Base-by-base conservation (phyloP, 345 rosid genomes). In the Erodium maritimum region DNA sequence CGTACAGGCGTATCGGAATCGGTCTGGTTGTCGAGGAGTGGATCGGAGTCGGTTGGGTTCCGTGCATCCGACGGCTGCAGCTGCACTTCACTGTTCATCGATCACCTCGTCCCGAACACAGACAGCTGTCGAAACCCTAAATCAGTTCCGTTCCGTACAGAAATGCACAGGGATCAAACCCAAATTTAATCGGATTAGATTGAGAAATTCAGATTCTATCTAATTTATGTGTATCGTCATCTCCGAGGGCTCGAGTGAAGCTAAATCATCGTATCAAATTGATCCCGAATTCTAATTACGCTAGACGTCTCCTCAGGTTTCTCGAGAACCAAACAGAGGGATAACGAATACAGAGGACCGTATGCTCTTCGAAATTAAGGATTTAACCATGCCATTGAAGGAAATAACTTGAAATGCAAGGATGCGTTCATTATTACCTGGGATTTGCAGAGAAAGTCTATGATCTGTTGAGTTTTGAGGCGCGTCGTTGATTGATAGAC, bases 11-110 rank as follows among this genome's bases (percentile, higher is more conserved):
- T 71, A 53, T 70, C 74, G 5, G 58, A 72, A 53, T 70, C 74
- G 5, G 58, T 65, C 61, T 65, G 71, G 58, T 71, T 37, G 29
- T 69, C 67, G 11, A 90, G 74, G 51, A 90, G 78, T 51, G 95
- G 95, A 77, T 83, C 93, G n/a, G 81, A 74, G 70, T 90, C 97
- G 60, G 71, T 72, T 19, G 75, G 80, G 65, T 62, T 72, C 37
- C 63, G 77, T 1, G 62, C 67, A 25, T 61, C 74, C 5, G 72
- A 58, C 59, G 83, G 72, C 76, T 80, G 85, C 57, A 80, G 72
- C 75, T 83, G 93, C 55, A 87, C 75, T 73, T 87, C 96, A 64
- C 80, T 82, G 65, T 64, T 71, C 96, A 76, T 90, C 58, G 63
- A 16, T 64, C 5, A 14, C n/a, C 57, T 21, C 33, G n/a, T 23